Base-by-base conservation (phyloP, 2,329 filamentous ascomycete genomes). In the Venturia carpophila region DNA sequence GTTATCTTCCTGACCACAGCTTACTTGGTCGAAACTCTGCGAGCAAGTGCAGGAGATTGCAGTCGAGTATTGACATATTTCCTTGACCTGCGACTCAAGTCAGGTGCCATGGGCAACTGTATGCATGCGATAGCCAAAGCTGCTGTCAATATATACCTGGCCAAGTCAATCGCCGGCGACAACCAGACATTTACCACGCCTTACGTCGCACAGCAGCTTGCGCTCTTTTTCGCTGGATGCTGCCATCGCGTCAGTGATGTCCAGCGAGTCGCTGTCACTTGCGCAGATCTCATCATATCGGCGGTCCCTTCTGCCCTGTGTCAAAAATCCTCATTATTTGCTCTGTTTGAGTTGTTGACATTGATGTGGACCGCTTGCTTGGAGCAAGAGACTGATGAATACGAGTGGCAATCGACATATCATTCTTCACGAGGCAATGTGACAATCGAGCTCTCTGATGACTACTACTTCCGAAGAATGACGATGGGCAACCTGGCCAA, bases 321-420 rank as follows among this genome's bases (percentile, higher is more conserved):
- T 72, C 90, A 97, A 71, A 89, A 90, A 69, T 87, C 88, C 7
- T 96, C 95, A 1, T 80, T 99, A 0, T 99, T 97, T 76, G 92
- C 93, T 1, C 81, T 99, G 19, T 81, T 99, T 11, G 95, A 99
- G 74, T 83, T 99, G 4, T 79, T 99, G 21, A 93, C 91, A 3
- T 83, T 99, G 37, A 92, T 99, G 88, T 99, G 93, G 93, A 86
- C 86, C 60, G 93, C 92, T 72, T 99, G 94, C 73, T 80, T 99
- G 19, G 93, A 99, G 74, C 89, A 89, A 15, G 94, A 99, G 74
- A 92, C 92, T 0, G 93, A 99, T 70, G 87, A 95, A 71, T 99
- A 97, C 71, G 87, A 91, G 63, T 95, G 92, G 77, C 87, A 87
- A 67, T 90, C 92, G 4, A 87, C 84, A 3, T 95, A 96, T 73